Percentiles rank a stretch among this genome's conserved stretches.
Conservation (phyloP, 257 asterid genomes). For the Penstemon eatonii region DNA sequence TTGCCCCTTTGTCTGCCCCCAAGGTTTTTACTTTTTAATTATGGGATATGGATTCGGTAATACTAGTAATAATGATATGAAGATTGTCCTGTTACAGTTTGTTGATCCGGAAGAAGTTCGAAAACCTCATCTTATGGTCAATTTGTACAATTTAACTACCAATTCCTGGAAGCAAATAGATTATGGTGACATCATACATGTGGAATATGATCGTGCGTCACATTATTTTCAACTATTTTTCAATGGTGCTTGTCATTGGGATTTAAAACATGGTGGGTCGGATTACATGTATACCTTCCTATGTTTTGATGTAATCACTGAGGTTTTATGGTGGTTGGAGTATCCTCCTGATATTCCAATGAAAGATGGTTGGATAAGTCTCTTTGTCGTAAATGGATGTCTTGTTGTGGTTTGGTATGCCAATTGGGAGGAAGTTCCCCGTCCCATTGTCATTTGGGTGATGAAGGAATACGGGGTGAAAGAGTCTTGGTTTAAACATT, state of each 20-base stretch:
- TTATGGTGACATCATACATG: neutral
- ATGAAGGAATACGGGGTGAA: conserved; percentile 18
- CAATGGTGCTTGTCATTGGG: conserved; percentile 13
- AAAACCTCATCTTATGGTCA: neutral
- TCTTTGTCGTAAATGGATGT: conserved; percentile 13
- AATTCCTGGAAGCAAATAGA: conserved; percentile 16
- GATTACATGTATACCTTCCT: neutral
- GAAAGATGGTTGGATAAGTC: neutral
- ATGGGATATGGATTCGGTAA: no score
- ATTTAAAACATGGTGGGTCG: neutral
- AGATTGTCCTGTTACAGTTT: neutral
- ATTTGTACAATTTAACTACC: conserved; percentile 16
- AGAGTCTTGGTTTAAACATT: conserved; percentile 11
- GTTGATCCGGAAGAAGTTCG: neutral
- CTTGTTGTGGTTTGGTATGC: conserved; percentile 11
- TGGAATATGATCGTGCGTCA: accelerated
- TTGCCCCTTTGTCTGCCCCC: neutral
- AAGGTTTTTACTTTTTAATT: conserved; percentile 4
- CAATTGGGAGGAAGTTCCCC: neutral
- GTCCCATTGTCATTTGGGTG: neutral
- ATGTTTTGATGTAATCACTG: neutral
- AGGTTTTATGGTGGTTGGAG: neutral
- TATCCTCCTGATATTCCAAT: conserved; percentile 1
- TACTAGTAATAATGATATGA: neutral
- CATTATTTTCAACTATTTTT: neutral